A percentile compares a stretch with the other conserved stretches of the same genome.
These are phyloP conservation scores for Fomitopsis pinicola DNA, from an alignment of 1,284 basidiomycete species.

Conservation along the genomic window DNA sequence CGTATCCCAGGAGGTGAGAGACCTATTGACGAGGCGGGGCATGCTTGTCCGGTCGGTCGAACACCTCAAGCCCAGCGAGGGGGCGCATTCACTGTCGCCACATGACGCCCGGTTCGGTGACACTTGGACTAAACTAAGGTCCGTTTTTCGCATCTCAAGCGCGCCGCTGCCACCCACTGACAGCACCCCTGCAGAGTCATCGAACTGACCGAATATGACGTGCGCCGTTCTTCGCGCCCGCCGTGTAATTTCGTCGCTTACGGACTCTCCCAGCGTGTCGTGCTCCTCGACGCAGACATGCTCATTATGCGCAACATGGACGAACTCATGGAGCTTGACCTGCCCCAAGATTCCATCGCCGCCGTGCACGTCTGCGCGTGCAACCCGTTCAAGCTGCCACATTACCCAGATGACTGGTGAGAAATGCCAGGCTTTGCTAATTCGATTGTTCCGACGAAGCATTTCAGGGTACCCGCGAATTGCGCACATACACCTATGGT, in stretches of 20 bases:
- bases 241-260: not conserved
- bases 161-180: not conserved
- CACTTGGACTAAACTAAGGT: slow-evolving; percentile 91
- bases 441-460: slow-evolving; percentile 4
- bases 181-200: slow-evolving; percentile 51
- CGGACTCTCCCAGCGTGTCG: slow-evolving; percentile 54
- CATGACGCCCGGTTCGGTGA: slow-evolving; percentile 73
- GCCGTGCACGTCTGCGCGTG: slow-evolving; percentile 90
- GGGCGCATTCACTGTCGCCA: slow-evolving; percentile 42
- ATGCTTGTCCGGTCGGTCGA: slow-evolving; percentile 60
- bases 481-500: slow-evolving; percentile 75
- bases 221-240: slow-evolving; percentile 29
- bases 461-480: slow-evolving; percentile 80
- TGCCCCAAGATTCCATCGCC: slow-evolving; percentile 73
- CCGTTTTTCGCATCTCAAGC: slow-evolving; percentile 13
- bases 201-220: slow-evolving; percentile 73
- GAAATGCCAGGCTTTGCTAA: slow-evolving; percentile 14
- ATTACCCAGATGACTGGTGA: slow-evolving; percentile 91
- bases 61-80: slow-evolving; percentile 51
- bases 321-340: slow-evolving; percentile 75
- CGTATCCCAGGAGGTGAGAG: slow-evolving; percentile 50
- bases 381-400: slow-evolving; percentile 79
- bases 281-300: slow-evolving; percentile 92
- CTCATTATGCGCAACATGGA: slow-evolving; percentile 87
- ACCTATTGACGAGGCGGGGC: slow-evolving; percentile 49